A percentile compares a stretch with the other conserved stretches of the same genome.
Evolutionary conservation across 75 land plant species (phyloP).

Genomic region (Pinus tabuliformis): DNA sequence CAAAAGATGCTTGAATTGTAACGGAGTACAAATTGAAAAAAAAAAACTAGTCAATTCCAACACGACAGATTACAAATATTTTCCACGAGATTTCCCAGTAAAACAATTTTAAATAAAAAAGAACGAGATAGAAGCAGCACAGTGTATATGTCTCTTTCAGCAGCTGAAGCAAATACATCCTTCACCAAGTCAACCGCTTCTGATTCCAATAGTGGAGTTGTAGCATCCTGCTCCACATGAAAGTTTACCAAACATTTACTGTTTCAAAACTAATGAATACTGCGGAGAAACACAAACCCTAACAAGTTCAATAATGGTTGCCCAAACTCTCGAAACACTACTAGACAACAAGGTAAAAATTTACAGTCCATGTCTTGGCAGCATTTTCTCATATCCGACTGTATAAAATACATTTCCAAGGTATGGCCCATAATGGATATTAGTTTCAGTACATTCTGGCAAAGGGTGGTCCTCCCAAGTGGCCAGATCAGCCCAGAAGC

Average conservation of each 20-base stretch:
- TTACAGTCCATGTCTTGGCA: not conserved
- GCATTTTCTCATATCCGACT: too few species aligned
- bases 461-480: too few species aligned
- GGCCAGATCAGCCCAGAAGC: too few species aligned
- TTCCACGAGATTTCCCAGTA: not conserved
- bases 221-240: slow-evolving; percentile 58
- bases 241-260: not conserved
- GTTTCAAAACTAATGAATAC: not conserved
- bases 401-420: too few species aligned
- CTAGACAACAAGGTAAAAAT: not conserved
- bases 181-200: slow-evolving; percentile 92
- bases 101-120: not conserved
- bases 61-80: not conserved
- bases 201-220: slow-evolving; percentile 69
- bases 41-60: not conserved
- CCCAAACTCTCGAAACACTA: not conserved
- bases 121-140: slow-evolving; percentile 28
- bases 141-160: slow-evolving; percentile 92
- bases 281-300: not conserved
- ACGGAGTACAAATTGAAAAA: not conserved
- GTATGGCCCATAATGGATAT: too few species aligned
- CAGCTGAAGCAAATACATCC: slow-evolving; percentile 86
- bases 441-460: too few species aligned
- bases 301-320: not conserved
- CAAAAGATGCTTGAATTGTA: not conserved